These are phyloP conservation scores for Mycosphaerella arachidis DNA, from an alignment of 2,329 filamentous ascomycete genomes.

Conservation along the genomic window DNA sequence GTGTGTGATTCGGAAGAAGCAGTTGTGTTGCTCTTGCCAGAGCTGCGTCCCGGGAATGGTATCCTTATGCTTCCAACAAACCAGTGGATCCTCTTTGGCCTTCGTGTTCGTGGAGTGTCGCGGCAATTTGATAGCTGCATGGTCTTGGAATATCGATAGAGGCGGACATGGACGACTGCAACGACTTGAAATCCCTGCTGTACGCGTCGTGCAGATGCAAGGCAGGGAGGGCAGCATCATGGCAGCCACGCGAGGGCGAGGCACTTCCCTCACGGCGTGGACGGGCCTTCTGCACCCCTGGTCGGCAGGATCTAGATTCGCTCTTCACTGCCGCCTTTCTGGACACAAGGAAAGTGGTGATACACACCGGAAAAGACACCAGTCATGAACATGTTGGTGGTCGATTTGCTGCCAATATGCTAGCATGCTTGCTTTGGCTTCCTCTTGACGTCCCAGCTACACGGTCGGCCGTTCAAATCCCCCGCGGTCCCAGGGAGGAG, in stretches of 20 bases:
- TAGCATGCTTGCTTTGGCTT: neutral
- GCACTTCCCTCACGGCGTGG: neutral
- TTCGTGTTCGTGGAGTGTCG: neutral
- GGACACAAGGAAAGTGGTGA: neutral
- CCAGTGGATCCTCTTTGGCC: constrained; percentile 1
- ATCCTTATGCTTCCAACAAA: constrained; percentile 8
- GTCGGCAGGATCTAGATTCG: neutral
- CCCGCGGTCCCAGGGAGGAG: neutral
- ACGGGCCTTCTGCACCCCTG: neutral
- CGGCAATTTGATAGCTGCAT: too few species aligned
- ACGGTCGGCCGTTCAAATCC: neutral
- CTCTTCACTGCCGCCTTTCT: neutral
- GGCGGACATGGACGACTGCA: too few species aligned
- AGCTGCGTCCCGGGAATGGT: neutral
- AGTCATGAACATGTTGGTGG: constrained; percentile 16
- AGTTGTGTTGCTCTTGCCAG: neutral
- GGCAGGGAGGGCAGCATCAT: neutral
- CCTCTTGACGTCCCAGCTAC: neutral
- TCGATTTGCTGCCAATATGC: neutral
- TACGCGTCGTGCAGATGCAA: neutral
- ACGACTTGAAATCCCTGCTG: too few species aligned
- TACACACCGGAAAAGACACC: constrained; percentile 18
- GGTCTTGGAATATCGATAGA: neutral
- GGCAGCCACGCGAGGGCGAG: neutral
- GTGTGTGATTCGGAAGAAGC: neutral